Percentiles rank a stretch among this genome's conserved stretches.
Evolutionary conservation across 805 yeast species (phyloP).

Genomic region (Wickerhamiella vanderwaltii): DNA sequence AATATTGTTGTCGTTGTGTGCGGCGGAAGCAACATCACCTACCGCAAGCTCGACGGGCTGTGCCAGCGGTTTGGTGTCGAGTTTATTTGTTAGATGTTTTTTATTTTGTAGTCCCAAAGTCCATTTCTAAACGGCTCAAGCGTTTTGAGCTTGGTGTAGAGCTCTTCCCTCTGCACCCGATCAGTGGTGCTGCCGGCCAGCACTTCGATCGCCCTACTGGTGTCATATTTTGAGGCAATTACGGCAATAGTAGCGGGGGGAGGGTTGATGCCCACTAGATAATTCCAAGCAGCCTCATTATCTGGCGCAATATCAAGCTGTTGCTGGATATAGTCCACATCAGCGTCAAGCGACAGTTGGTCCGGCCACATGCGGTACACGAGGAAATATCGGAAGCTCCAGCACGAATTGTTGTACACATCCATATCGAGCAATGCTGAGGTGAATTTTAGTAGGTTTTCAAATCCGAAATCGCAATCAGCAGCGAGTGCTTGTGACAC

Average conservation of each 20-base stretch:
- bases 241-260: neutral
- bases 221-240: neutral
- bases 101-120: constrained; percentile 45
- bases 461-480: constrained; percentile 6
- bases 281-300: constrained; percentile 80
- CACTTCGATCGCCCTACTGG: constrained; percentile 2
- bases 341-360: constrained; percentile 30
- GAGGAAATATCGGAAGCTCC: constrained; percentile 74
- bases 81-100: constrained; percentile 5
- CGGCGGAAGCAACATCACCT: constrained; percentile 11
- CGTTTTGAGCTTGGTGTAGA: constrained; percentile 41
- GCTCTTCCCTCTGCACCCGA: constrained; percentile 29
- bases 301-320: constrained; percentile 55
- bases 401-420: constrained; percentile 80
- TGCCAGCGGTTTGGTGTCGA: constrained; percentile 9
- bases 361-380: constrained; percentile 21
- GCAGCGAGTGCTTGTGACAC: constrained; percentile 33
- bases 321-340: constrained; percentile 40
- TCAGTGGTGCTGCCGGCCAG: constrained; percentile 19
- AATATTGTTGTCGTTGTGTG: constrained; percentile 10
- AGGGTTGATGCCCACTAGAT: constrained; percentile 47
- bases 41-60: constrained; percentile 1
- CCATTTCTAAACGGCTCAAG: constrained; percentile 52
- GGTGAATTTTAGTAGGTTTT: constrained; percentile 42
- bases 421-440: constrained; percentile 43